Conservation (phyloP, 192 early-diverging fungal genomes). For the Dimargaris cristalligena region DNA sequence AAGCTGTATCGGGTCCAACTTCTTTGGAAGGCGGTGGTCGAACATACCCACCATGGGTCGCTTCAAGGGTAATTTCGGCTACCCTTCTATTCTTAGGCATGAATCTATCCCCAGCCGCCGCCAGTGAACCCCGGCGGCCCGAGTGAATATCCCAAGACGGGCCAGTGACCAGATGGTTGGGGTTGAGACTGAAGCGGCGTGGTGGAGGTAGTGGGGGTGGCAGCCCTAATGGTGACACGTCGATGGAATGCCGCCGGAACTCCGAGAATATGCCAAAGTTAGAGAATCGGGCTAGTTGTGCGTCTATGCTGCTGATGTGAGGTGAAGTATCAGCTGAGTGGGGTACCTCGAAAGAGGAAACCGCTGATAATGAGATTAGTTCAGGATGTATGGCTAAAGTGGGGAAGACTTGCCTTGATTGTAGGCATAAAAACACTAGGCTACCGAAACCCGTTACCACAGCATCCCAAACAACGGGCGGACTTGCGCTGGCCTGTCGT, state of each 20-base stretch:
- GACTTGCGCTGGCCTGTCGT: neutral
- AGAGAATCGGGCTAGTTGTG: neutral
- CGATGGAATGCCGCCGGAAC: conserved; percentile 4
- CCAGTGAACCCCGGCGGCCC: neutral
- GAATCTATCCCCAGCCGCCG: neutral
- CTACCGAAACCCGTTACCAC: neutral
- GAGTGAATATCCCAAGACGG: neutral
- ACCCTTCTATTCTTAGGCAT: conserved; percentile 1
- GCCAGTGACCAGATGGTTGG: neutral
- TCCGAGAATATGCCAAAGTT: neutral
- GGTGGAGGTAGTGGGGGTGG: neutral
- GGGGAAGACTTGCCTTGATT: neutral
- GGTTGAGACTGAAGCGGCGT: conserved; percentile 8
- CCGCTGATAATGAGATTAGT: no score
- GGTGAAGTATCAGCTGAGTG: no score
- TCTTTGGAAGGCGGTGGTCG: no score
- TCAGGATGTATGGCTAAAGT: no score
- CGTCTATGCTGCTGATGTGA: no score
- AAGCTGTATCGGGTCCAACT: no score
- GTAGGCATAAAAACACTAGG: neutral
- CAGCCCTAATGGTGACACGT: neutral
- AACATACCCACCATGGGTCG: neutral
- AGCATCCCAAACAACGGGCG: neutral
- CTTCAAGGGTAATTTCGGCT: conserved; percentile 3
- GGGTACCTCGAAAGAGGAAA: no score